Conservation (phyloP, 2,329 filamentous ascomycete genomes). For the Boeremia lycopersici region DNA sequence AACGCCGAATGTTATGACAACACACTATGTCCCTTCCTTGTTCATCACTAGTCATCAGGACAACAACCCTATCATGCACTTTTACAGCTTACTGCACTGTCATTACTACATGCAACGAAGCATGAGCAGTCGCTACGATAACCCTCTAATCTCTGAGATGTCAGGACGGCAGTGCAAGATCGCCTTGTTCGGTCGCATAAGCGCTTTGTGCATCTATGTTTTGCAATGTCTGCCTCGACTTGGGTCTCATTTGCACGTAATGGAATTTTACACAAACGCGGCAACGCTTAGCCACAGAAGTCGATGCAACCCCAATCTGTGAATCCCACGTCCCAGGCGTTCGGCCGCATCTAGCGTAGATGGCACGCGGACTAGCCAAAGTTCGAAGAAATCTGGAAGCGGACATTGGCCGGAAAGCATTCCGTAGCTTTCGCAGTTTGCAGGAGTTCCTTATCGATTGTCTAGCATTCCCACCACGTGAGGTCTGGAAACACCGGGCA, state of each 20-base stretch:
- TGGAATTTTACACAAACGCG: too few species aligned
- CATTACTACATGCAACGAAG: too few species aligned
- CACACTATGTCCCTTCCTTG: background rate
- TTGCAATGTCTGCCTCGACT: too few species aligned
- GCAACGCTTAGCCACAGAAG: background rate
- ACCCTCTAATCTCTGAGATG: too few species aligned
- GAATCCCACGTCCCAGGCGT: background rate
- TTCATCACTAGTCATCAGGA: background rate
- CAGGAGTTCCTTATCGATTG: background rate
- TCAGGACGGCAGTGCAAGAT: too few species aligned
- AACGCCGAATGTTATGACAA: background rate
- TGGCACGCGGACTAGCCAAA: background rate
- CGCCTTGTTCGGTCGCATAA: too few species aligned
- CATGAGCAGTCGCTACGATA: too few species aligned
- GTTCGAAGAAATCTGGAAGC: background rate
- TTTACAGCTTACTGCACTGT: background rate
- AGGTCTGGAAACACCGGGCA: background rate
- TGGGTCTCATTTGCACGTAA: too few species aligned
- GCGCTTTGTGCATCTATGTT: too few species aligned
- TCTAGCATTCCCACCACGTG: background rate
- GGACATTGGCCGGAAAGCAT: background rate
- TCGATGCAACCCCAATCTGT: background rate
- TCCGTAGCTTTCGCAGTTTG: background rate
- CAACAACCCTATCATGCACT: background rate
- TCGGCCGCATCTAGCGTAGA: background rate